Evolutionary conservation across 2,329 filamentous ascomycete species (phyloP).

Genomic region (Teratosphaeria epicoccoides): DNA sequence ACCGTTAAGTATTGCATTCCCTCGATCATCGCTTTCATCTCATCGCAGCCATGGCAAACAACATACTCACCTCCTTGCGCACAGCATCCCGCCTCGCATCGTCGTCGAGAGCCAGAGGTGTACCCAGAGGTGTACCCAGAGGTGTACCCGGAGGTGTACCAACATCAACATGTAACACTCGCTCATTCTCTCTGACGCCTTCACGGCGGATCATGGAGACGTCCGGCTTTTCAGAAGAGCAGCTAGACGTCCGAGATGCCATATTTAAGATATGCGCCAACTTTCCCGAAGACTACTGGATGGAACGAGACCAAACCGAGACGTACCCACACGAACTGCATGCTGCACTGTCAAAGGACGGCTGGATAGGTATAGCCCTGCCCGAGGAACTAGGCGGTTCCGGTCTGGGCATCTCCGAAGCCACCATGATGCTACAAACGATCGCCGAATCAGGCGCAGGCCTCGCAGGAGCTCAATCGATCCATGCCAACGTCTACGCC

Average conservation of each 20-base stretch:
- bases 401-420: constrained; percentile 68
- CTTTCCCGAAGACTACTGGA: constrained; percentile 70
- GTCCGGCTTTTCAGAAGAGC: constrained; percentile 60
- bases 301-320: constrained; percentile 57
- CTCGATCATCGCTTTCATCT: background rate
- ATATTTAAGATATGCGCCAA: constrained; percentile 56
- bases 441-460: constrained; percentile 54
- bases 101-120: background rate
- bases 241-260: constrained; percentile 61
- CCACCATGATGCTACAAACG: constrained; percentile 79
- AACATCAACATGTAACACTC: background rate
- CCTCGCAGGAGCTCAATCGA: constrained; percentile 55
- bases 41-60: background rate
- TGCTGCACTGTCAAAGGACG: constrained; percentile 59
- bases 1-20: background rate
- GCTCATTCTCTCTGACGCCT: constrained; percentile 24
- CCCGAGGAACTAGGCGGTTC: constrained; percentile 65
- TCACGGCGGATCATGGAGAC: constrained; percentile 50
- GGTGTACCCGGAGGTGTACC: background rate
- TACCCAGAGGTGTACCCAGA: no score
- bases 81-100: background rate
- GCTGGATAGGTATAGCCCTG: constrained; percentile 73
- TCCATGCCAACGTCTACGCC: constrained; percentile 58
- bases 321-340: constrained; percentile 68
- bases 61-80: background rate